Conservation (phyloP, 345 rosid genomes). For the Dipteronia sinensis region DNA sequence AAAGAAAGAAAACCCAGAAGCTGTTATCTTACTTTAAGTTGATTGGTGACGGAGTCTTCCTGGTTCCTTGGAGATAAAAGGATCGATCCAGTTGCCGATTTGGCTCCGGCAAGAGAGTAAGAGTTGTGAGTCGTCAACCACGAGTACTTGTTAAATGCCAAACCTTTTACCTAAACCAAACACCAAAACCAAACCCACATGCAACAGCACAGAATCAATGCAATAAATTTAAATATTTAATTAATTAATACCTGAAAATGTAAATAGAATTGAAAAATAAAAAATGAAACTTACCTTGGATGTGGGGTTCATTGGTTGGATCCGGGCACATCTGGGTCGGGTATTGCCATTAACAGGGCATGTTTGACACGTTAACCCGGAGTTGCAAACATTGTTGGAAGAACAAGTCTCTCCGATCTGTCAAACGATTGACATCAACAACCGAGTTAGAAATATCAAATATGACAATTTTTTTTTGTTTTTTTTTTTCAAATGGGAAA, state of each 20-base stretch:
- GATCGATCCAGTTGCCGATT: conserved; percentile 47
- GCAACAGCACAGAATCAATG: conserved; percentile 4
- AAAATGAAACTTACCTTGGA: conserved; percentile 51
- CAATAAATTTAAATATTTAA: too few relatives aligned
- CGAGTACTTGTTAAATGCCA: conserved; percentile 84
- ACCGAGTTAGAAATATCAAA: too few relatives aligned
- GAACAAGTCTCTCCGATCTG: conserved; percentile 94
- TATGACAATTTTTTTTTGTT: too few relatives aligned
- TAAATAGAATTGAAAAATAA: not conserved
- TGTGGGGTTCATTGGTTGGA: conserved; percentile 66
- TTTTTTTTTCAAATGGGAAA: not conserved
- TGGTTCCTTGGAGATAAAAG: conserved; percentile 68
- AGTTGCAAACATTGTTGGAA: conserved; percentile 52
- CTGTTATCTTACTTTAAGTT: conserved; percentile 58
- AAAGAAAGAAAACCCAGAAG: not conserved
- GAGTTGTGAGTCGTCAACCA: conserved; percentile 97
- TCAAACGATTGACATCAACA: not conserved
- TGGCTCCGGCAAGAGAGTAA: conserved; percentile 49
- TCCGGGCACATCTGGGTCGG: conserved; percentile 75
- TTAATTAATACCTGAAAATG: not conserved
- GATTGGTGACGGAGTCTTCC: conserved; percentile 78
- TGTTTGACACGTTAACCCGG: conserved; percentile 80
- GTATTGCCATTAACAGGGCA: conserved; percentile 72
- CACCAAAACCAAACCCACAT: conserved; percentile 38
- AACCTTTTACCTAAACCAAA: conserved; percentile 70